phyloP scores from a whole-genome alignment of 2,329 filamentous ascomycete species.

The Aureobasidium pullulans region DNA sequence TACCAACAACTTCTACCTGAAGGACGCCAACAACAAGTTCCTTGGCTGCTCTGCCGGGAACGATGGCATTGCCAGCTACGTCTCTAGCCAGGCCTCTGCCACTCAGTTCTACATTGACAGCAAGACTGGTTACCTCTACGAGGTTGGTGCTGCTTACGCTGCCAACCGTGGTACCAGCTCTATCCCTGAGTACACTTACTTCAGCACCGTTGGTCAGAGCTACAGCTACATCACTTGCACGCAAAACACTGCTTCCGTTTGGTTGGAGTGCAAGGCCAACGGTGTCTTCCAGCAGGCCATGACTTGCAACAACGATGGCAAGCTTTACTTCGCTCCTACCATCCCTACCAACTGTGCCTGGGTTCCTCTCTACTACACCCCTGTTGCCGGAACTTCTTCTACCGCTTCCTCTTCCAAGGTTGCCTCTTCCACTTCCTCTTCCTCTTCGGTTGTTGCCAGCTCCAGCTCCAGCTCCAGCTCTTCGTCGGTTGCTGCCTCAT shows the following conservation, averaged over 20 bases:
- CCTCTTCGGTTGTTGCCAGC: neutral
- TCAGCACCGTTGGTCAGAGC: neutral
- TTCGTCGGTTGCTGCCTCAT: neutral
- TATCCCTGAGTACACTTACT: neutral
- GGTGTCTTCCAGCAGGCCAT: slow-evolving; percentile 2
- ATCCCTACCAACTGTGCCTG: neutral
- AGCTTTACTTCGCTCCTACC: slow-evolving; percentile 3
- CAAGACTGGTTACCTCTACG: neutral
- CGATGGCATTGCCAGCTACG: neutral
- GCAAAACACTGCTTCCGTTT: neutral
- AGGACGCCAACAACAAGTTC: neutral
- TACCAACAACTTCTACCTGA: neutral
- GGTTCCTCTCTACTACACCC: slow-evolving; percentile 1
- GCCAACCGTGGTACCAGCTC: neutral
- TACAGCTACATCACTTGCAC: neutral
- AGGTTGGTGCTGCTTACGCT: neutral
- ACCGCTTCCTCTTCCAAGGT: neutral
- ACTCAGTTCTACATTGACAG: neutral
- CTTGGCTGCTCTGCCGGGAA: neutral
- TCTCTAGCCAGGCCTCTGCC: neutral
- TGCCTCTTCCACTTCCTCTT: neutral
- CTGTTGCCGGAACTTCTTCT: neutral
- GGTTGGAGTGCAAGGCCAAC: slow-evolving; percentile 8
- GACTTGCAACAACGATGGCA: slow-evolving; percentile 7
- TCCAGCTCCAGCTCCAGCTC: neutral